Percentiles rank a stretch among this genome's conserved stretches.
Conservation (phyloP, 306 rosid species). For the Pyrus pyrifolia region DNA sequence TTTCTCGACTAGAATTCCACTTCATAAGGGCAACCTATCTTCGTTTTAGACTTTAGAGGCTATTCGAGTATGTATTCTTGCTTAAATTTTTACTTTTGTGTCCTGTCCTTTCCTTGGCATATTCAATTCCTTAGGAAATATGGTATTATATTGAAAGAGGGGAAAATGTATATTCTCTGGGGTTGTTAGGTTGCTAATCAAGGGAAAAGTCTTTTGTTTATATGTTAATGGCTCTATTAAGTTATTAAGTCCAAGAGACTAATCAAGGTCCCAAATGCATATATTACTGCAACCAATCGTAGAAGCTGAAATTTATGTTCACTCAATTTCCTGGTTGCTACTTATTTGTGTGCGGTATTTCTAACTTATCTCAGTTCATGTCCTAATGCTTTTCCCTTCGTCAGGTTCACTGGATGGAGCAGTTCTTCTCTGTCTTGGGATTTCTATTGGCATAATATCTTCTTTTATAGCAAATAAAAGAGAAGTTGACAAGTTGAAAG, state of each 20-base stretch:
- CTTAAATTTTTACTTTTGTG: neutral
- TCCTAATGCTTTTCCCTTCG: constrained; percentile 20
- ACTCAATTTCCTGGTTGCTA: constrained; percentile 1
- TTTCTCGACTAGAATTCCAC: neutral
- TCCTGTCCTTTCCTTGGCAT: neutral
- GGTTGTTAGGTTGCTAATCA: neutral
- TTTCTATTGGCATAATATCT: constrained; percentile 60
- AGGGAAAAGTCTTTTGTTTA: neutral
- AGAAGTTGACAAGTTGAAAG: constrained; percentile 55
- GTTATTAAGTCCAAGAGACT: neutral
- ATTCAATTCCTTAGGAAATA: neutral
- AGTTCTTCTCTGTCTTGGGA: constrained; percentile 64
- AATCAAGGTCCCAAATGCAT: neutral
- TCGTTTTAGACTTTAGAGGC: constrained; percentile 15
- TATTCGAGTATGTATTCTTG: neutral
- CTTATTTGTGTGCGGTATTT: neutral
- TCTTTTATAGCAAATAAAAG: constrained; percentile 38
- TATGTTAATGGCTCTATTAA: neutral
- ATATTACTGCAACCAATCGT: constrained; percentile 3
- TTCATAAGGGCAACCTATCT: neutral
- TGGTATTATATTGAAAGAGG: neutral
- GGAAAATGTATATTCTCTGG: neutral
- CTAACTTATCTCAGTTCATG: constrained; percentile 4
- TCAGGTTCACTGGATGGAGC: constrained; percentile 43
- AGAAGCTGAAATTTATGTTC: constrained; percentile 1